Evolutionary conservation across 768 basidiomycete genomes (phyloP).

Genomic region (Tubosaeta brunneosetosa): DNA sequence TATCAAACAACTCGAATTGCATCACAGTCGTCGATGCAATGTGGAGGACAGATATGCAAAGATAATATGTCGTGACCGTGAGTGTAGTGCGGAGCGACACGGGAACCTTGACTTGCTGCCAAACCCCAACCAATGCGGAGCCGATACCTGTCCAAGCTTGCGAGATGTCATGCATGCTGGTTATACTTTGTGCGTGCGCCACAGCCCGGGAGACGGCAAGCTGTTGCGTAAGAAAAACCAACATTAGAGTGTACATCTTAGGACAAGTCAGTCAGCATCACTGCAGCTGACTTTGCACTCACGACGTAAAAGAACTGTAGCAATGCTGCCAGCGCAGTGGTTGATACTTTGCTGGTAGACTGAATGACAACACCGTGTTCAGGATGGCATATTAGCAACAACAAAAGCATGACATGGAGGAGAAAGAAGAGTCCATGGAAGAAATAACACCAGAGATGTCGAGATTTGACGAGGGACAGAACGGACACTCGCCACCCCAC

Average conservation of each 20-base stretch:
- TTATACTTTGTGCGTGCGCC: not conserved
- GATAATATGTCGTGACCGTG: not conserved
- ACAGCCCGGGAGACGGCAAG: not conserved
- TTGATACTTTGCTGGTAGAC: not conserved
- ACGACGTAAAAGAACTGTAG: not conserved
- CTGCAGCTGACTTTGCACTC: not conserved
- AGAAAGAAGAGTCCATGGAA: not conserved
- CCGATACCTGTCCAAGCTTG: not conserved
- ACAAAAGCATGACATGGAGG: not conserved
- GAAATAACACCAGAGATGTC: not conserved
- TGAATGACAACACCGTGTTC: not conserved
- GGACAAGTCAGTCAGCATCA: not conserved
- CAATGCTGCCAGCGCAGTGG: not conserved
- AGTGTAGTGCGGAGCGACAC: not conserved
- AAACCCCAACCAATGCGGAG: not conserved
- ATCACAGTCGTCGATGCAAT: not conserved
- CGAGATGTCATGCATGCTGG: not conserved
- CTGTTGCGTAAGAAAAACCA: not conserved
- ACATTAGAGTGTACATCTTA: not conserved
- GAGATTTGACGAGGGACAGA: not conserved
- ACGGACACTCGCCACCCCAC: not conserved
- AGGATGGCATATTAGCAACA: not conserved
- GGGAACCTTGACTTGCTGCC: not conserved
- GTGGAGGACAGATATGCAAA: not conserved
- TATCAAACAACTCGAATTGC: not conserved